These are phyloP conservation scores for Fragaria iinumae DNA, from an alignment of 306 rosid genomes.

Conservation along the genomic window DNA sequence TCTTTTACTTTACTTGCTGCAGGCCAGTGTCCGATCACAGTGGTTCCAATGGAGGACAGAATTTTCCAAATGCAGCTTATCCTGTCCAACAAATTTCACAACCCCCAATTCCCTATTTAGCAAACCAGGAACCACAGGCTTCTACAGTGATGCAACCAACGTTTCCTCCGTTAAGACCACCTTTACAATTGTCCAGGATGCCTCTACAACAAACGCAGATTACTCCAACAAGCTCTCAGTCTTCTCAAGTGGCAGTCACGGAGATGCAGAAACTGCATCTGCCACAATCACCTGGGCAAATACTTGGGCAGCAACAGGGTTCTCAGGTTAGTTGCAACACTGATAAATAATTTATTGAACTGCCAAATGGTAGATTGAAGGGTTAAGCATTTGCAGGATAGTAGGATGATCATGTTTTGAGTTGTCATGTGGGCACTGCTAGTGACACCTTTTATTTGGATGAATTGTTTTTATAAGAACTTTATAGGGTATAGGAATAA, in stretches of 20 bases:
- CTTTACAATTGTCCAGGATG: constrained; percentile 47
- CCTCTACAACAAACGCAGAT: constrained; percentile 42
- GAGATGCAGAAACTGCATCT: constrained; percentile 57
- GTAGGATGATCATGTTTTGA: constrained; percentile 2
- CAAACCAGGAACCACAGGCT: constrained; percentile 53
- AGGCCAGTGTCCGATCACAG: constrained; percentile 56
- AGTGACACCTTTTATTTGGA: background rate
- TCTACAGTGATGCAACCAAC: constrained; percentile 41
- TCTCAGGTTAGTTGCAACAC: constrained; percentile 55
- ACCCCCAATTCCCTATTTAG: constrained; percentile 48
- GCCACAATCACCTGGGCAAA: constrained; percentile 38
- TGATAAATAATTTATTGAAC: constrained; percentile 20
- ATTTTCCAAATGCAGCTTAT: constrained; percentile 48
- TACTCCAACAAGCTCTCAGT: constrained; percentile 34
- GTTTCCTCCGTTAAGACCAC: constrained; percentile 39
- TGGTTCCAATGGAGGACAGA: constrained; percentile 47
- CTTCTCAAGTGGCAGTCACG: constrained; percentile 43
- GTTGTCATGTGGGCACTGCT: background rate
- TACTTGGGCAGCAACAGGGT: constrained; percentile 52
- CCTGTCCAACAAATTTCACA: constrained; percentile 41
- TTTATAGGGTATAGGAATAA: background rate
- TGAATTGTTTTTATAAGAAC: background rate
- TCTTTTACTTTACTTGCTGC: constrained; percentile 22
- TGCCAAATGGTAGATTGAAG: constrained; percentile 5
- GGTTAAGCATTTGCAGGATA: background rate